These are phyloP conservation scores for Paxillus rubicundulus DNA, from an alignment of 768 basidiomycete species.

Conservation along the genomic window DNA sequence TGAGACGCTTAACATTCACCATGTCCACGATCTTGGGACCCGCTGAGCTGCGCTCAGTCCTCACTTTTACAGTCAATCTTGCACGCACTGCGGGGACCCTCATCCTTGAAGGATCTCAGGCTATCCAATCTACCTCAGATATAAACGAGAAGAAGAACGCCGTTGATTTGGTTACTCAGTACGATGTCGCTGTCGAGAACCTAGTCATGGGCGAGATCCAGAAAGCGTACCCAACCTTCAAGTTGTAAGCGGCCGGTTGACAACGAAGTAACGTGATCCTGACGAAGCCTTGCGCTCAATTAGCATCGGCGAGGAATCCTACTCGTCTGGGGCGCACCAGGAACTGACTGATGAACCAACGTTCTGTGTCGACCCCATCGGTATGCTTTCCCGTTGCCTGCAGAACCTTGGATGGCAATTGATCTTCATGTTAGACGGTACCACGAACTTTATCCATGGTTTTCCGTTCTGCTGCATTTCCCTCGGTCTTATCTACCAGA, in stretches of 20 bases:
- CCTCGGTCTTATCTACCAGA: slow-evolving; percentile 82
- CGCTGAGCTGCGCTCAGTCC: slow-evolving; percentile 55
- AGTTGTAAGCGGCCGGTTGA: slow-evolving; percentile 78
- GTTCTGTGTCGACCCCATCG: slow-evolving; percentile 95
- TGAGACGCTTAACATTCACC: slow-evolving; percentile 8
- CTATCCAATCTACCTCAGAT: slow-evolving; percentile 57
- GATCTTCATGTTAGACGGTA: slow-evolving; percentile 56
- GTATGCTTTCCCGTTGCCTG: slow-evolving; percentile 36
- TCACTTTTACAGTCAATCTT: slow-evolving; percentile 66
- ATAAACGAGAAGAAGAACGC: slow-evolving; percentile 89
- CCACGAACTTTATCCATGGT: slow-evolving; percentile 84
- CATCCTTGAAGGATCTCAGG: slow-evolving; percentile 75
- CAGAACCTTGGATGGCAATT: background rate
- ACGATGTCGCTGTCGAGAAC: slow-evolving; percentile 88
- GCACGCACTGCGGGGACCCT: slow-evolving; percentile 73
- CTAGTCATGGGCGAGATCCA: slow-evolving; percentile 70
- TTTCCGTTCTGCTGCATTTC: slow-evolving; percentile 91
- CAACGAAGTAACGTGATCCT: background rate
- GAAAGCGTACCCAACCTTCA: slow-evolving; percentile 66
- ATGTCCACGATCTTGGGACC: slow-evolving; percentile 36
- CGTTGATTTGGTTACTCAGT: slow-evolving; percentile 93
- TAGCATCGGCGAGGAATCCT: slow-evolving; percentile 95
- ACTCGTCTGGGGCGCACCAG: slow-evolving; percentile 66
- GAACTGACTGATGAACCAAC: slow-evolving; percentile 86
- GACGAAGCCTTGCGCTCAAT: background rate